Conservation (phyloP, 2,329 filamentous ascomycete species). For the Metarhizium rileyi region DNA sequence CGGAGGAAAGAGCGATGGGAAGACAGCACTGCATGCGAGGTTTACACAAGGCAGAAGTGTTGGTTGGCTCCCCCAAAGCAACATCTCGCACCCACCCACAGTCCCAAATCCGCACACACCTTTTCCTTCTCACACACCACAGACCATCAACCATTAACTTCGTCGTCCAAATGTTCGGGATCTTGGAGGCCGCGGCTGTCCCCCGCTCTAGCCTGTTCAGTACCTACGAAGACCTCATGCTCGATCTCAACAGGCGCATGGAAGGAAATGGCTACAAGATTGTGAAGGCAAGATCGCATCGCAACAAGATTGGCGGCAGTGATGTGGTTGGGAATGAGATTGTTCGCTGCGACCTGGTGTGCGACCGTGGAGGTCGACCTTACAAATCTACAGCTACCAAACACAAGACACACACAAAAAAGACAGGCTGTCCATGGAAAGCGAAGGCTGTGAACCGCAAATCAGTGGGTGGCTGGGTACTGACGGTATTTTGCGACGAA, state of each 20-base stretch:
- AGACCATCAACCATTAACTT: neutral
- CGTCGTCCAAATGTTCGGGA: slow-evolving; percentile 31
- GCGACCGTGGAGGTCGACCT: slow-evolving; percentile 32
- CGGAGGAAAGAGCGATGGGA: neutral
- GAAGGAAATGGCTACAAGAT: slow-evolving; percentile 36
- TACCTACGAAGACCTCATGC: slow-evolving; percentile 33
- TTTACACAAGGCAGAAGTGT: no score
- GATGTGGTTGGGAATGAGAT: slow-evolving; percentile 33
- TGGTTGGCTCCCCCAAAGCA: neutral
- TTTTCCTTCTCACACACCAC: slow-evolving; percentile 10
- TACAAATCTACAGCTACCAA: slow-evolving; percentile 35
- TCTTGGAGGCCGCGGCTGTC: slow-evolving; percentile 29
- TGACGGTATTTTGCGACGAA: slow-evolving; percentile 33
- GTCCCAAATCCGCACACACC: slow-evolving; percentile 16
- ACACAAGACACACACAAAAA: slow-evolving; percentile 36
- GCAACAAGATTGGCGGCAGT: slow-evolving; percentile 29
- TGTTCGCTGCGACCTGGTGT: slow-evolving; percentile 35
- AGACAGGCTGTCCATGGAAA: slow-evolving; percentile 36
- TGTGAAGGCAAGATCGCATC: slow-evolving; percentile 34
- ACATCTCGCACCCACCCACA: slow-evolving; percentile 8
- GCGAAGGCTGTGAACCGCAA: slow-evolving; percentile 35
- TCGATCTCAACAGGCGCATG: slow-evolving; percentile 30
- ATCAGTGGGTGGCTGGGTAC: slow-evolving; percentile 32
- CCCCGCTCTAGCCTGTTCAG: slow-evolving; percentile 26
- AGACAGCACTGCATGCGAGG: neutral